phyloP scores from a whole-genome alignment of 805 yeast species.

The Candida vartiovaarae region DNA sequence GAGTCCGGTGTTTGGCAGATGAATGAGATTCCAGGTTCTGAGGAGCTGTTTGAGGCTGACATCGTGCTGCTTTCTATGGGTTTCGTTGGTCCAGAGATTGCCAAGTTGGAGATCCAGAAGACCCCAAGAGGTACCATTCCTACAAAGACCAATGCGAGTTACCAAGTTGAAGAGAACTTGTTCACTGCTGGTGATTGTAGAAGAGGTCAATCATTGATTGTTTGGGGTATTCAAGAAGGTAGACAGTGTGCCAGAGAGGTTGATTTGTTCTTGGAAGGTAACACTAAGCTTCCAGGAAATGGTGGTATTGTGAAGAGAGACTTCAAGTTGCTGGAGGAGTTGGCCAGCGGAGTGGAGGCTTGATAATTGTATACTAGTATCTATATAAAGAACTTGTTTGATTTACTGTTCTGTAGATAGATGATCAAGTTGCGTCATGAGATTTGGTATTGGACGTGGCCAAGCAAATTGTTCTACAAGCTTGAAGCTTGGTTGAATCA shows the following conservation, averaged over 20 bases:
- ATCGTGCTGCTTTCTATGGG: constrained; percentile 95
- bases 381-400: background rate
- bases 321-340: constrained; percentile 67
- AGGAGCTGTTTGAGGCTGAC: constrained; percentile 92
- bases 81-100: constrained; percentile 91
- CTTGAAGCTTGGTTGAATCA: too few relatives aligned
- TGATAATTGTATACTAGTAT: background rate
- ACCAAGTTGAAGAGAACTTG: constrained; percentile 65
- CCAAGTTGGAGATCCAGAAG: constrained; percentile 56
- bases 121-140: constrained; percentile 80
- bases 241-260: constrained; percentile 97
- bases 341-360: constrained; percentile 32
- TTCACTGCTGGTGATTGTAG: constrained; percentile 99
- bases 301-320: constrained; percentile 89
- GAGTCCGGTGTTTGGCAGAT: constrained; percentile 98
- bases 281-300: constrained; percentile 82
- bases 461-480: too few relatives aligned
- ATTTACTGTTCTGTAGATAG: too few relatives aligned
- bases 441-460: too few relatives aligned
- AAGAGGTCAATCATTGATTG: constrained; percentile 96
- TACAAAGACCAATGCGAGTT: constrained; percentile 47
- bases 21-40: constrained; percentile 95
- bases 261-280: constrained; percentile 71
- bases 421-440: too few relatives aligned
- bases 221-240: constrained; percentile 99